Conservation (phyloP, 148 eudicot genomes). For the Rhododendron mucronatum region DNA sequence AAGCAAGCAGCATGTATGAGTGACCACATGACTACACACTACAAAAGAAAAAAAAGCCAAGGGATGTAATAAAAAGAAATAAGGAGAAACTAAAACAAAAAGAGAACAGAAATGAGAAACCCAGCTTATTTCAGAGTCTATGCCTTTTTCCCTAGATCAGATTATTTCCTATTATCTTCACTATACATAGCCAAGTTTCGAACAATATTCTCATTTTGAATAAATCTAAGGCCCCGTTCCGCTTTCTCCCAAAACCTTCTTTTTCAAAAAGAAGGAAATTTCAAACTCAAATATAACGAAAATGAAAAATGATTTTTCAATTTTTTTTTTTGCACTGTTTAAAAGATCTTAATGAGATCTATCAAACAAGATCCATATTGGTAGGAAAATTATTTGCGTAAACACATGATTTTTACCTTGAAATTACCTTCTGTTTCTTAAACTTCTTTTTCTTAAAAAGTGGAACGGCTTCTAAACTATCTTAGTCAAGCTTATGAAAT, state of each 20-base stretch:
- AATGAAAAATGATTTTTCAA: too few species aligned
- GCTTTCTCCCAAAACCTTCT: too few species aligned
- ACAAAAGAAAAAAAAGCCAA: neutral
- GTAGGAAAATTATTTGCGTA: too few species aligned
- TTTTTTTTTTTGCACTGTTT: too few species aligned
- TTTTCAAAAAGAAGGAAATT: too few species aligned
- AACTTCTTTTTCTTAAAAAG: too few species aligned
- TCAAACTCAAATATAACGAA: too few species aligned
- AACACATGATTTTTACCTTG: too few species aligned
- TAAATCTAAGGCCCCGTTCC: neutral
- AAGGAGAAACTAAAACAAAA: neutral
- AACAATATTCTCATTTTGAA: neutral
- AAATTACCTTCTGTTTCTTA: too few species aligned
- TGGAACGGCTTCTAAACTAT: neutral
- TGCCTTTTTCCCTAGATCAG: neutral
- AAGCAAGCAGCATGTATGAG: neutral
- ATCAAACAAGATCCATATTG: too few species aligned
- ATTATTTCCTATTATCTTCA: neutral
- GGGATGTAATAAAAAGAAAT: neutral
- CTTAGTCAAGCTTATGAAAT: neutral
- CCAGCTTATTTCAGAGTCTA: neutral
- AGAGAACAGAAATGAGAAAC: neutral
- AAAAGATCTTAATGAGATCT: too few species aligned
- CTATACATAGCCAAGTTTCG: neutral
- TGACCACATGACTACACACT: neutral